A percentile compares a stretch with the other conserved stretches of the same genome.
Conservation (phyloP, 805 yeast genomes). For the Monosporozyma aerobia region DNA sequence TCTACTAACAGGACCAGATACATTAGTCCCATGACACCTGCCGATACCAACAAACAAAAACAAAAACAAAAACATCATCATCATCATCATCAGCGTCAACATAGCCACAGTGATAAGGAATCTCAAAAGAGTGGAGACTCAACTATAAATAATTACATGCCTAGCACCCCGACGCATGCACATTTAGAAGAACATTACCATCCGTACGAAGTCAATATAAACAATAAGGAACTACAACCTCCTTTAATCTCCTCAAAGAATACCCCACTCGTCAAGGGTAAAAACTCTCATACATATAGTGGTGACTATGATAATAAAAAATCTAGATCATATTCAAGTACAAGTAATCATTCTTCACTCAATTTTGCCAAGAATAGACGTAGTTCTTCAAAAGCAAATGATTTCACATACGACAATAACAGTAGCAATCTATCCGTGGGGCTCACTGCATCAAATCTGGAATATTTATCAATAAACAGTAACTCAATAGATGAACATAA, state of each 20-base stretch:
- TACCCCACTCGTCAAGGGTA: background rate
- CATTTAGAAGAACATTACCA: conserved; percentile 11
- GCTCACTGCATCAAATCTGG: background rate
- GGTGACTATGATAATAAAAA: background rate
- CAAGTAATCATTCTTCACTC: conserved; percentile 1
- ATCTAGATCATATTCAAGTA: background rate
- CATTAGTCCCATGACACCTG: conserved; percentile 6
- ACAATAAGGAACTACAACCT: background rate
- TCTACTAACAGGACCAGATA: conserved; percentile 1
- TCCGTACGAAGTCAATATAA: conserved; percentile 3
- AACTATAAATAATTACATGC: background rate
- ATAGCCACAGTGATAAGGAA: conserved; percentile 3
- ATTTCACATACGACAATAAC: background rate
- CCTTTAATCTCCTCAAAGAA: background rate
- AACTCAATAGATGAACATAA: background rate
- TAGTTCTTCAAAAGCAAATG: background rate
- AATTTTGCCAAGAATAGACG: background rate
- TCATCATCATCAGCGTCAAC: background rate
- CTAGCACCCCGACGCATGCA: conserved; percentile 4
- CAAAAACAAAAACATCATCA: background rate
- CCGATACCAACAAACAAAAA: background rate
- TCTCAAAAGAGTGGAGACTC: background rate
- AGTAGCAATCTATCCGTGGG: background rate
- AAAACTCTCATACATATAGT: background rate
- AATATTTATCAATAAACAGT: background rate